These are phyloP conservation scores for Phytophthora tubulina DNA, from an alignment of 352 stramenopile genomes.

Conservation along the genomic window DNA sequence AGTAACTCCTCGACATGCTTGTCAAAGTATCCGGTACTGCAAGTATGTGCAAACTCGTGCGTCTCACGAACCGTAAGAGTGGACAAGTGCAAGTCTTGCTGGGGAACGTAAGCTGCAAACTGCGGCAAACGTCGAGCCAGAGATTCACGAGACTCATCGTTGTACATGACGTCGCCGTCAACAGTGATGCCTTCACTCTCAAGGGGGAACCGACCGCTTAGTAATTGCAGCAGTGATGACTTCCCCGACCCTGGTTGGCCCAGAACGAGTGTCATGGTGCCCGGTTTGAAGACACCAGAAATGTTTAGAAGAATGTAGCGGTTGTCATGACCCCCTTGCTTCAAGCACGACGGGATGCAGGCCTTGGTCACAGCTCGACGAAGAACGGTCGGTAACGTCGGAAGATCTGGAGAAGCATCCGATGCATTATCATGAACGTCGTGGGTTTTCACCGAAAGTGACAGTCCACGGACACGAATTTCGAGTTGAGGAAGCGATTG, in stretches of 20 bases:
- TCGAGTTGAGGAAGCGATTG: conserved; percentile 50
- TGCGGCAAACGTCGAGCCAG: conserved; percentile 44
- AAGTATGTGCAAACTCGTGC: conserved; percentile 92
- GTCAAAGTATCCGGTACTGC: conserved; percentile 50
- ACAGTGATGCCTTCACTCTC: conserved; percentile 31
- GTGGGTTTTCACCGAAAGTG: conserved; percentile 38
- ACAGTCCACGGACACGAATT: conserved; percentile 50
- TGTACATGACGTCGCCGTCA: conserved; percentile 48
- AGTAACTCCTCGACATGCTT: conserved; percentile 57
- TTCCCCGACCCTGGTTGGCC: conserved; percentile 62
- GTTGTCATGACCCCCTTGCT: conserved; percentile 5
- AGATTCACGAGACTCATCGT: conserved; percentile 35
- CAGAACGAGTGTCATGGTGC: conserved; percentile 55
- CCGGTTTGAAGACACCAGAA: conserved; percentile 54
- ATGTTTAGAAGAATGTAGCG: conserved; percentile 52
- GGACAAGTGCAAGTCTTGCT: conserved; percentile 67
- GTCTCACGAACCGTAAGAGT: conserved; percentile 79
- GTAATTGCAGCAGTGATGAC: conserved; percentile 52
- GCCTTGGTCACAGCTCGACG: conserved; percentile 23
- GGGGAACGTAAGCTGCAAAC: conserved; percentile 52
- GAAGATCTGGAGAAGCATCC: conserved; percentile 29
- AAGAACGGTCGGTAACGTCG: conserved; percentile 44
- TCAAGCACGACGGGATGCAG: conserved; percentile 15
- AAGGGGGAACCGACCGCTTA: conserved; percentile 51
- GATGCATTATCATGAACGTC: conserved; percentile 8